Evolutionary conservation across 2,329 filamentous ascomycete species (phyloP), one percentile per base, ranked within the genome.

Genomic region (Ceratocystis eucalypticola): DNA sequence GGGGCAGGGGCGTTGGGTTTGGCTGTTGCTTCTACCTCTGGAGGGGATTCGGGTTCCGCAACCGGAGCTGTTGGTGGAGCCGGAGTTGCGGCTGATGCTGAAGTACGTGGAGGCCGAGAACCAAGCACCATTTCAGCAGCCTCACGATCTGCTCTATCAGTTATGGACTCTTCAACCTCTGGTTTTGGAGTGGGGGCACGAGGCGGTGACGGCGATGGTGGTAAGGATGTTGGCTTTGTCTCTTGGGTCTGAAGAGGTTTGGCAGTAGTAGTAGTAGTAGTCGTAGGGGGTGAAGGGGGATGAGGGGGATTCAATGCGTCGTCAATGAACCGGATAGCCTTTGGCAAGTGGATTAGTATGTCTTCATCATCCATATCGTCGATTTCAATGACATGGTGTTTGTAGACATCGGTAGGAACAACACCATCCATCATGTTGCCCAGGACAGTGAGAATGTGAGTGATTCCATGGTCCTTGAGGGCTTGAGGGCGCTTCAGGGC

Each of bases 311-410:
- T 72, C 64, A 97, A 78, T 1, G 85, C 93, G 53, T 85, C 78
- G 71, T 93, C 84, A 71, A 97, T 96, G 76, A 96, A 99, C 61
- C 80, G 81, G 71, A 94, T 89, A 66, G 88, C 88, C 64, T 80
- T 80, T 5, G 91, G 84, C 69, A 97, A 87, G 75, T 95, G 86
- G 69, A 88, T 83, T 20, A 97, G 78, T 64, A 97, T 76, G 75
- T 99, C 90, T 71, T 92, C 87, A 72, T 96, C 91, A 22, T 93
- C 89, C 64, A 92, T 84, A 77, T 99, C 94, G 75, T 97, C 89
- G 55, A 96, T 85, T 70, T 95, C 88, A 70, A 97, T 88, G 68
- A 85, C 81, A 71, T 90, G 80, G 74, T 95, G 91, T 69, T 86
- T 77, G 74, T 86, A 91, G 53, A 20, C 79, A 74, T 72, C 76